A percentile compares a stretch with the other conserved stretches of the same genome.
phyloP scores from a whole-genome alignment of 1,139 yeast genomes.

The Candida tropicalis region DNA sequence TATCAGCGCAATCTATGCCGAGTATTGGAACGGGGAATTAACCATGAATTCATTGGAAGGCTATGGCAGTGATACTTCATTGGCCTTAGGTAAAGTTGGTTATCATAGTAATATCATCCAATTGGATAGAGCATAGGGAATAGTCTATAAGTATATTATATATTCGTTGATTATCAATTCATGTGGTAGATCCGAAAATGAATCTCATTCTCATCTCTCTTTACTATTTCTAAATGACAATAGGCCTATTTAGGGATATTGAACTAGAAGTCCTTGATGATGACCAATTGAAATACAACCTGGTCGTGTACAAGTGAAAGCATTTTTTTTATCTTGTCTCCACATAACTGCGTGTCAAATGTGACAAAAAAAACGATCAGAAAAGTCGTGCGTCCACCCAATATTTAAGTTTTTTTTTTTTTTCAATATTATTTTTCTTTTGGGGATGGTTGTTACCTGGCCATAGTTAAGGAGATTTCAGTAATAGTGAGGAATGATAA shows the following conservation, averaged over 20 bases:
- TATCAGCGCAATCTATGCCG: constrained; percentile 88
- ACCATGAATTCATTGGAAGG: constrained; percentile 85
- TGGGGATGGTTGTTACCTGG: background rate
- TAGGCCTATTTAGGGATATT: no score
- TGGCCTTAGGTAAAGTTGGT: constrained; percentile 79
- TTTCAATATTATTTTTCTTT: no score
- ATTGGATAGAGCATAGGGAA: constrained; percentile 64
- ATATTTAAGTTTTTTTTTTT: background rate
- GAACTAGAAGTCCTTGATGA: no score
- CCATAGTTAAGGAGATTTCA: constrained; percentile 3
- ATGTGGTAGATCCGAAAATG: no score
- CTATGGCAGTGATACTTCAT: constrained; percentile 85
- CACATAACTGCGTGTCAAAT: background rate
- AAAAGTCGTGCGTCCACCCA: background rate
- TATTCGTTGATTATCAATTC: no score
- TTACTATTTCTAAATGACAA: no score
- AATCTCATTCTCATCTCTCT: no score
- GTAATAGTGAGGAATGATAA: background rate
- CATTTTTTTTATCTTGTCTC: background rate
- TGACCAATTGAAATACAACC: no score
- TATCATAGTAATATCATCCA: constrained; percentile 64
- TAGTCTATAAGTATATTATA: background rate
- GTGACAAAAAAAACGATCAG: background rate
- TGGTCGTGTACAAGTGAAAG: no score
- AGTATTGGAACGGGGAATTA: constrained; percentile 92